Evolutionary conservation across 140 eudicot species (phyloP).

Genomic region (Anethum foeniculum): DNA sequence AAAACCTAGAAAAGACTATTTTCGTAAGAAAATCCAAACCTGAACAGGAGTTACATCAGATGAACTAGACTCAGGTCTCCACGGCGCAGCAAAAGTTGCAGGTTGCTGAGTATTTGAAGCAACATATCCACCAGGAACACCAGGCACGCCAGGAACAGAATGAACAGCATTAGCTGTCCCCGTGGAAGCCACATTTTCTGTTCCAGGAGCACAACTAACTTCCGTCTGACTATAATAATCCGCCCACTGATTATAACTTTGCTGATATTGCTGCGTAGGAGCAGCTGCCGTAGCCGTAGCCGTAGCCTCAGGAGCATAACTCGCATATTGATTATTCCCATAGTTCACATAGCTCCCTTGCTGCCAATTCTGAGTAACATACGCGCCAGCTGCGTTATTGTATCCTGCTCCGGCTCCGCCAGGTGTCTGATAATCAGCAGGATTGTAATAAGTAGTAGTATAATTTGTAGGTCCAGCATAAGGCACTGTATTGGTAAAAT

Average conservation of each 20-base stretch:
- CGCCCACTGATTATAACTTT: conserved; percentile 81
- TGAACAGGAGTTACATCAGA: conserved; percentile 60
- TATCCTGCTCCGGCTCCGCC: conserved; percentile 38
- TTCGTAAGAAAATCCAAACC: conserved; percentile 46
- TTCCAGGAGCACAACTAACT: conserved; percentile 97
- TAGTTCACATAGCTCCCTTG: conserved; percentile 75
- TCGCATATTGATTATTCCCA: conserved; percentile 56
- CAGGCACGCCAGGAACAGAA: conserved; percentile 49
- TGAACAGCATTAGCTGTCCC: conserved; percentile 36
- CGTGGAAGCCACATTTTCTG: conserved; percentile 59
- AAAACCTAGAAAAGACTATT: conserved; percentile 1
- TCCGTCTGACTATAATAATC: conserved; percentile 89
- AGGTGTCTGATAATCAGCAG: conserved; percentile 99
- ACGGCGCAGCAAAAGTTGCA: conserved; percentile 44
- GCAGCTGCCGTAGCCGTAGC: conserved; percentile 49
- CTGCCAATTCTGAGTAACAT: conserved; percentile 67
- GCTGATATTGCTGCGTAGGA: conserved; percentile 56
- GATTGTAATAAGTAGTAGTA: conserved; percentile 99
- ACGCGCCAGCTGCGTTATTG: conserved; percentile 24
- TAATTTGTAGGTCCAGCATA: conserved; percentile 93
- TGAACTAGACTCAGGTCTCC: conserved; percentile 60
- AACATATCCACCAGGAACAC: conserved; percentile 51
- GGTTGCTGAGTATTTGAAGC: conserved; percentile 47
- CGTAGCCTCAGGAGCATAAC: conserved; percentile 59
- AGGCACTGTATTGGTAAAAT: conserved; percentile 99